Percentiles rank a stretch among this genome's conserved stretches.
phyloP scores from a whole-genome alignment of 352 stramenopile genomes.

The Paralagenidium karlingii region DNA sequence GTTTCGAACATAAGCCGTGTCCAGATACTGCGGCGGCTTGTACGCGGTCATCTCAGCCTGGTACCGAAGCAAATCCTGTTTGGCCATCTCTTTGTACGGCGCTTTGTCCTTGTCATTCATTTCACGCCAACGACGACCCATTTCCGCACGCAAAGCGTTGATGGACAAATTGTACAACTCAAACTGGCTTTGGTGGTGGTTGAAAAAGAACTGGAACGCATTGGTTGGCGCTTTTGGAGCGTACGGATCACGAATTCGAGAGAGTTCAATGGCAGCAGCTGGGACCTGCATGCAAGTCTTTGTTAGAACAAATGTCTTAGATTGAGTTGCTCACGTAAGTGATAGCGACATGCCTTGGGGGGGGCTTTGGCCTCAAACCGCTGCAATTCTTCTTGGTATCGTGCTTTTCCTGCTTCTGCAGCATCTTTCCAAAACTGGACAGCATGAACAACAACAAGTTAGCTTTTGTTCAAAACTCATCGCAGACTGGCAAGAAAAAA shows the following conservation, averaged over 20 bases:
- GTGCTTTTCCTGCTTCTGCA: constrained; percentile 25
- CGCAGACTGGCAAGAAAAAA: not conserved
- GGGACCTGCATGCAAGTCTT: constrained; percentile 2
- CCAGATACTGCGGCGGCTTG: constrained; percentile 22
- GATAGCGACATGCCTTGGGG: no score
- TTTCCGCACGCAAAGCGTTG: constrained; percentile 40
- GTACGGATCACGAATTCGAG: constrained; percentile 20
- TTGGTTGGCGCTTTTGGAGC: constrained; percentile 25
- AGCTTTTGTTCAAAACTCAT: no score
- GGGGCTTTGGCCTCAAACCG: no score
- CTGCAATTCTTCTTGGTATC: constrained; percentile 36
- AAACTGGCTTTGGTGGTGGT: constrained; percentile 37
- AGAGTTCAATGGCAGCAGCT: constrained; percentile 1
- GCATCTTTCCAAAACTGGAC: constrained; percentile 29
- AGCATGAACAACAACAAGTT: no score
- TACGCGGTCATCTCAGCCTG: constrained; percentile 33
- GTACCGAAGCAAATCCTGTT: constrained; percentile 28
- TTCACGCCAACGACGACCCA: constrained; percentile 33
- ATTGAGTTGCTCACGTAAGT: no score
- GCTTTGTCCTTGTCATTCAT: constrained; percentile 26
- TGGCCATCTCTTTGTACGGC: constrained; percentile 31
- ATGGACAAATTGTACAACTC: constrained; percentile 32
- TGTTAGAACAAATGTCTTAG: no score
- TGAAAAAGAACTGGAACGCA: constrained; percentile 53
- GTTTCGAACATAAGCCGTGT: constrained; percentile 6